Conservation (phyloP, 495 filamentous ascomycete species). For the Aspergillus steynii region DNA sequence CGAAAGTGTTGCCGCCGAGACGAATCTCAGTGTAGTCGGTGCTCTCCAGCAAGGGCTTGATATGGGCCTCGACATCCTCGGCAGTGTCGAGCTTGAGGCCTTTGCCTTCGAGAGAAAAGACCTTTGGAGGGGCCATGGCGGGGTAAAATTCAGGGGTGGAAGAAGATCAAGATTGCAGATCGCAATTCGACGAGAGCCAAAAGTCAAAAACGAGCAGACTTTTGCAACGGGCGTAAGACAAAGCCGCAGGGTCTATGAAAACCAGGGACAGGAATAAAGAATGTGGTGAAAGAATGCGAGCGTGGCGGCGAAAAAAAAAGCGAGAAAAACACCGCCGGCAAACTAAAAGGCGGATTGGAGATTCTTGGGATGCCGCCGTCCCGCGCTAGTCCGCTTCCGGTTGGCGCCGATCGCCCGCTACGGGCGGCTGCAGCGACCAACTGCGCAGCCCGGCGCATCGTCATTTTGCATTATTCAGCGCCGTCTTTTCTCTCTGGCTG, state of each 20-base stretch:
- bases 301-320: not conserved
- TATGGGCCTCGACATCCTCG: slow-evolving; percentile 82
- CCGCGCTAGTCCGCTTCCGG: slow-evolving; percentile 6
- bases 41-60: slow-evolving; percentile 68
- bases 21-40: slow-evolving; percentile 79
- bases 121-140: slow-evolving; percentile 60
- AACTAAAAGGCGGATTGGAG: not conserved
- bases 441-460: slow-evolving; percentile 10
- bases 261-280: slow-evolving; percentile 1
- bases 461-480: slow-evolving; percentile 28
- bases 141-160: slow-evolving; percentile 35
- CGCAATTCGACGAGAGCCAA: slow-evolving; percentile 3
- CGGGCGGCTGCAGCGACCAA: slow-evolving; percentile 22
- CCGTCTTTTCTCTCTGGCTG: not conserved
- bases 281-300: not conserved
- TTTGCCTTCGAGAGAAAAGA: slow-evolving; percentile 89
- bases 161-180: slow-evolving; percentile 1
- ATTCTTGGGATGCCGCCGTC: not conserved
- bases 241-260: not conserved
- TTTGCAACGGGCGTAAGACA: not conserved
- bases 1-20: slow-evolving; percentile 86
- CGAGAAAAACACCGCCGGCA: slow-evolving; percentile 3
- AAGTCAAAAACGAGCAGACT: not conserved
- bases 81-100: slow-evolving; percentile 88
- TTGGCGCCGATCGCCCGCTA: slow-evolving; percentile 15